Base-by-base conservation (phyloP, 352 stramenopile species). In the Pseudoperonospora humuli region DNA sequence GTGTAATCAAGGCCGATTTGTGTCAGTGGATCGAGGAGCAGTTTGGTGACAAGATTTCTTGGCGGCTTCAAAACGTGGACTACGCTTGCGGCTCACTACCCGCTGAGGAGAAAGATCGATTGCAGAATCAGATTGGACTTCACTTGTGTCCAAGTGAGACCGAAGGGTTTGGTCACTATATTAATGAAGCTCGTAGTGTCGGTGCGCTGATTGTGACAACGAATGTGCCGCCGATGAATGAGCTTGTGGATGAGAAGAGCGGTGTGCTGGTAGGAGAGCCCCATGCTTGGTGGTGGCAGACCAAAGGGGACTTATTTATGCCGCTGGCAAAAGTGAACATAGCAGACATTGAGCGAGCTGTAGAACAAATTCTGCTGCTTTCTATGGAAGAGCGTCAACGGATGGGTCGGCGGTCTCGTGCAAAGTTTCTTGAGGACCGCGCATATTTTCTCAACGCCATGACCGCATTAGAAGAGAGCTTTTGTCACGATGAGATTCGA, bases 231-330 rank as follows among this genome's bases (percentile, higher is more conserved):
- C 77, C 80, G 3, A 93, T 90, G 80, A 93, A 93, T 50, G 80
- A 93, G 44, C 64, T 93, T 9, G 67, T 93, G 35, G 80, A 90
- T 45, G 56, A 70, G 13, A 48, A 67, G 36, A 86, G 64, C 34
- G 80, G 80, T 20, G 72, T 93, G 33, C 63, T 93, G 2, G 64
- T 90, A 38, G 73, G 75, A 28, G 34, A 62, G 21, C 50, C 64
- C 11, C 56, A 65, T n/a, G 34, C 59, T 21, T 86, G 75, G 76
- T 86, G 74, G 79, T 87, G 79, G 76, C 76, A 87, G 46, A 86
- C 71, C 7, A 86, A 85, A 44, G 79, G 76, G 34, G 75, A 89
- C 43, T 65, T 89, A 64, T 87, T 89, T 64, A 86, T 92, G 76
- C 76, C 71, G 27, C 59, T 89, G 26, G 73, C 72, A 17, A 56